phyloP scores from a whole-genome alignment of 2,329 filamentous ascomycete genomes.

The Malbranchea zuffiana region DNA sequence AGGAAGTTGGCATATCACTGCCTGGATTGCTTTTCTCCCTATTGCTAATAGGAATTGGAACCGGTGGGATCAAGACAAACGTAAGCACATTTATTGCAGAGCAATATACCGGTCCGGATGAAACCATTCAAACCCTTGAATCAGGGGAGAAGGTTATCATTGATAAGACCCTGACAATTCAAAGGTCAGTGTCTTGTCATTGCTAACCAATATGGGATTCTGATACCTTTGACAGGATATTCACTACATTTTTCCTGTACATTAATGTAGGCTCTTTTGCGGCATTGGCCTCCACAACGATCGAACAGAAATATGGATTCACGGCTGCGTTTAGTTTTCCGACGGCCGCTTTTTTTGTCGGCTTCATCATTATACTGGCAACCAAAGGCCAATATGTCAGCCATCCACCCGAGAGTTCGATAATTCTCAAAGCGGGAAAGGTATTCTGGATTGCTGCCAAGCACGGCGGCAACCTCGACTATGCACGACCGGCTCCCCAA shows the following conservation, averaged over 20 bases:
- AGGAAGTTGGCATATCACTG: constrained; percentile 38
- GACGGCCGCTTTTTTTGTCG: too few species aligned
- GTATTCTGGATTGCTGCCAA: background rate
- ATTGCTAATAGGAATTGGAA: constrained; percentile 58
- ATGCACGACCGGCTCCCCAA: background rate
- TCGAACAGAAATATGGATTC: too few species aligned
- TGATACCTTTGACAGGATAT: too few species aligned
- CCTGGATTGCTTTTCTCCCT: constrained; percentile 37
- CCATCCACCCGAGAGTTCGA: background rate
- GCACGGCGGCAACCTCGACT: background rate
- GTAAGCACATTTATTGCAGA: constrained; percentile 61
- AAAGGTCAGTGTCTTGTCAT: background rate
- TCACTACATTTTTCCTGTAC: too few species aligned
- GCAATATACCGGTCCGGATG: constrained; percentile 50
- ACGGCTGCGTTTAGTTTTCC: too few species aligned
- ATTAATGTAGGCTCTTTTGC: too few species aligned
- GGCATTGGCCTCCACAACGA: too few species aligned
- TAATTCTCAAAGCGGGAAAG: background rate
- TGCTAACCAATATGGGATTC: too few species aligned
- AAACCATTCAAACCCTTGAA: constrained; percentile 44
- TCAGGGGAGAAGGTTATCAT: constrained; percentile 57
- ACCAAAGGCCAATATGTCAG: background rate
- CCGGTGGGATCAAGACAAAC: constrained; percentile 71
- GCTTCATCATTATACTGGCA: too few species aligned
- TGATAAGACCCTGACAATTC: constrained; percentile 51